Percentiles rank a stretch among this genome's conserved stretches.
phyloP scores from a whole-genome alignment of 2,329 filamentous ascomycete species.

The Gremmenia infestans region DNA sequence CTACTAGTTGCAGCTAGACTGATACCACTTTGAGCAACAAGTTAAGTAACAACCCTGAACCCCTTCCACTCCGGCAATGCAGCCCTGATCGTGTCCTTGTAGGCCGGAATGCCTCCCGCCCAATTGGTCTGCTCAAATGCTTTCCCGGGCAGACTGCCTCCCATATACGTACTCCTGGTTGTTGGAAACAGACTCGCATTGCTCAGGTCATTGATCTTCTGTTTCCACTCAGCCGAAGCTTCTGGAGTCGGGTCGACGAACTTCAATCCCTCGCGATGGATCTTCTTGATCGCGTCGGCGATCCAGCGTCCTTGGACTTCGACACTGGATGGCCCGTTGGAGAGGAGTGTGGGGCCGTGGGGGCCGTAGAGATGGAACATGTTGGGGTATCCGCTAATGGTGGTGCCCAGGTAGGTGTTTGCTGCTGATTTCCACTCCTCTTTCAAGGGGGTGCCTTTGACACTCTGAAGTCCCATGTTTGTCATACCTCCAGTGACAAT shows the following conservation, averaged over 20 bases:
- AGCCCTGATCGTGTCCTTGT: not conserved
- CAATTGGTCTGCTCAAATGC: constrained; percentile 3
- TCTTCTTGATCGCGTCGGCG: constrained; percentile 28
- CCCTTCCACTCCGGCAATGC: not conserved
- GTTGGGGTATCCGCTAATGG: constrained; percentile 41
- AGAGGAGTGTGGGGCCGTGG: constrained; percentile 24
- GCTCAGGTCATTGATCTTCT: constrained; percentile 27
- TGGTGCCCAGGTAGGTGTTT: constrained; percentile 36
- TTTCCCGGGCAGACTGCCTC: constrained; percentile 15
- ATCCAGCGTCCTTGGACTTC: constrained; percentile 39
- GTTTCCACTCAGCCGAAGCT: constrained; percentile 29
- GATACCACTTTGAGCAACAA: too few relatives aligned
- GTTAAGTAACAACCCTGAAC: not conserved
- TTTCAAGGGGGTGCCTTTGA: constrained; percentile 26
- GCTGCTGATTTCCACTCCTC: constrained; percentile 33
- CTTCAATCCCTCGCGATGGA: constrained; percentile 28
- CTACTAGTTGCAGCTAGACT: too few relatives aligned
- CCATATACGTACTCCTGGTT: constrained; percentile 37
- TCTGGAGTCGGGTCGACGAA: constrained; percentile 30
- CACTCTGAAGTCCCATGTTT: constrained; percentile 31
- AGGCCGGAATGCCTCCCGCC: constrained; percentile 3
- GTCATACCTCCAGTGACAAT: constrained; percentile 31
- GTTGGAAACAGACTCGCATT: constrained; percentile 29
- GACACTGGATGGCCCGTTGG: constrained; percentile 36
- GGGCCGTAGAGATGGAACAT: constrained; percentile 43